Percentiles rank a stretch among this genome's conserved stretches.
Evolutionary conservation across 2,329 filamentous ascomycete genomes (phyloP).

Genomic region (Colletotrichum camelliae): DNA sequence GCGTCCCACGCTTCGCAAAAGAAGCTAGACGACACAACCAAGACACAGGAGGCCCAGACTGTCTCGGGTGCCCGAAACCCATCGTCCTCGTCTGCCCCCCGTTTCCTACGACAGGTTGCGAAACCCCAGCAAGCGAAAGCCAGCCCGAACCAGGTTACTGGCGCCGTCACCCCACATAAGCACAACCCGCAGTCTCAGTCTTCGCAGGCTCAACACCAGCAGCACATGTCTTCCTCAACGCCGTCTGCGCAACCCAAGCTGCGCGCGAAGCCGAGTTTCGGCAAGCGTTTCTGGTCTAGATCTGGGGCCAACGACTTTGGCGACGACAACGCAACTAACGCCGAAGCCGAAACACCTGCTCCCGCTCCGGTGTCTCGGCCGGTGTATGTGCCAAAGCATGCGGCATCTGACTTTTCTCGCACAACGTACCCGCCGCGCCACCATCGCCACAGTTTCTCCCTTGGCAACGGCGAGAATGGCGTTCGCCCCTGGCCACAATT

Average conservation of each 20-base stretch:
- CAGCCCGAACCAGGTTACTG: not conserved
- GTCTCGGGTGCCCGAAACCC: not conserved
- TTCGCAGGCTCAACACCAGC: not conserved
- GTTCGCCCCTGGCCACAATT: not conserved
- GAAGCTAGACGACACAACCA: not conserved
- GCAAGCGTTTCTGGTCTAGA: constrained; percentile 22
- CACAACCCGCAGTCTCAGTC: not conserved
- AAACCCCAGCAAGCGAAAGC: not conserved
- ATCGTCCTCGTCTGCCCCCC: not conserved
- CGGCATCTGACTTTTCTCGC: constrained; percentile 34
- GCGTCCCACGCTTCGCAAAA: not conserved
- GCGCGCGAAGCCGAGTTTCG: constrained; percentile 15
- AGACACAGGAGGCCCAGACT: not conserved
- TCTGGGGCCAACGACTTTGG: constrained; percentile 19
- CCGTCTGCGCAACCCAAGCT: not conserved
- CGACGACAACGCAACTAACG: not conserved
- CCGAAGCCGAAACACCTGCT: not conserved
- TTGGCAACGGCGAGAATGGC: not conserved
- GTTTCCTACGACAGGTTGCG: not conserved
- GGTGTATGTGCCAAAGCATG: constrained; percentile 32
- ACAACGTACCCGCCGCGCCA: constrained; percentile 22
- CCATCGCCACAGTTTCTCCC: constrained; percentile 1
- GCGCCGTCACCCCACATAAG: not conserved
- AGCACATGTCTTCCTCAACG: not conserved
- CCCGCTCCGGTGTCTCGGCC: not conserved